phyloP scores from a whole-genome alignment of 352 stramenopile genomes.

The Aphanomyces stellatus region DNA sequence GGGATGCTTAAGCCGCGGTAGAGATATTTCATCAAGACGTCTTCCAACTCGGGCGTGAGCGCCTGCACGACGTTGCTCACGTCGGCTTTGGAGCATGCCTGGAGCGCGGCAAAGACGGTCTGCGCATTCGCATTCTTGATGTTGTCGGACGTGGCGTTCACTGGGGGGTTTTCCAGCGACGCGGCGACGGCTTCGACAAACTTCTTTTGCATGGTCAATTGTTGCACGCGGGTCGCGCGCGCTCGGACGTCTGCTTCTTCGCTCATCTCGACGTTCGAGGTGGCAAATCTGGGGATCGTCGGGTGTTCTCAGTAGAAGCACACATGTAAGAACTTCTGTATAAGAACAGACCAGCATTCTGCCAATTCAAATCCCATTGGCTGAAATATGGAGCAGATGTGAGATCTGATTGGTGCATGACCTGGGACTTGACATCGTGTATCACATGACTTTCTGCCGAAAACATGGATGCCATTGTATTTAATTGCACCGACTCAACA shows the following conservation, averaged over 20 bases:
- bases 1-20: constrained; percentile 66
- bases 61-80: constrained; percentile 75
- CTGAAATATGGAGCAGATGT: too few species aligned
- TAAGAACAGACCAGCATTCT: constrained; percentile 16
- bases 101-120: constrained; percentile 58
- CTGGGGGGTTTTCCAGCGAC: constrained; percentile 63
- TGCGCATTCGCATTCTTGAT: constrained; percentile 73
- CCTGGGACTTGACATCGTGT: too few species aligned
- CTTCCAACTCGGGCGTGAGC: constrained; percentile 54
- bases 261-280: background rate
- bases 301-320: constrained; percentile 2
- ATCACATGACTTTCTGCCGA: too few species aligned
- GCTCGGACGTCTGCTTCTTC: constrained; percentile 39
- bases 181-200: constrained; percentile 70
- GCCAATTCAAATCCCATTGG: too few species aligned
- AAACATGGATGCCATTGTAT: too few species aligned
- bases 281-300: background rate
- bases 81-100: constrained; percentile 82
- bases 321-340: background rate
- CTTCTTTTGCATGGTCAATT: constrained; percentile 62
- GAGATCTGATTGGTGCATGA: too few species aligned
- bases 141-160: constrained; percentile 49
- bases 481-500: background rate
- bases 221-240: constrained; percentile 54
- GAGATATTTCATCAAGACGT: constrained; percentile 87